These are phyloP conservation scores for Patellifolia procumbens DNA, from an alignment of 179 eudicot species.

Conservation along the genomic window DNA sequence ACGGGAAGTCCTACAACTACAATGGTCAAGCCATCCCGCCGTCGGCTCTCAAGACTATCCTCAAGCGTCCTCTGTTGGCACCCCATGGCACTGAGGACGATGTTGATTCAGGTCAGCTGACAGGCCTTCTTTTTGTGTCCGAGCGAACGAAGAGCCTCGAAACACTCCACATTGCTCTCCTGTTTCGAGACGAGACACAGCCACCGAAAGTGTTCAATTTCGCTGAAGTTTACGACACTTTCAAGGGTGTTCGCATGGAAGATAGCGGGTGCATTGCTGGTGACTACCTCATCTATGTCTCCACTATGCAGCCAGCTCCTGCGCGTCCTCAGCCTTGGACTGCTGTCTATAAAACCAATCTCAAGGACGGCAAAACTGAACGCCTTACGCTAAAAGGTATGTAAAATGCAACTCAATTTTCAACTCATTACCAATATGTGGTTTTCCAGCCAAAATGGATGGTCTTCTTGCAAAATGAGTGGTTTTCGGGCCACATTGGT, in stretches of 20 bases:
- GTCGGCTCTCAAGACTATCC: conserved; percentile 16
- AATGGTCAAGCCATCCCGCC: conserved; percentile 23
- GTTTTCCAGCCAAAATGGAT: too few relatives aligned
- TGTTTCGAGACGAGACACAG: neutral
- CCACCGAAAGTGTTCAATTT: neutral
- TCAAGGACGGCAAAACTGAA: neutral
- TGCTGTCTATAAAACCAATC: conserved; percentile 21
- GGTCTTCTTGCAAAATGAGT: too few relatives aligned
- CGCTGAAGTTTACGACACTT: conserved; percentile 14
- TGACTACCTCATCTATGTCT: conserved; percentile 20
- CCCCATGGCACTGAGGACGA: neutral
- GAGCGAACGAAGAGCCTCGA: conserved; percentile 17
- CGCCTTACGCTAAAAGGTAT: conserved; percentile 23
- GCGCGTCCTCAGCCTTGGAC: conserved; percentile 30
- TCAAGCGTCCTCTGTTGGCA: conserved; percentile 1
- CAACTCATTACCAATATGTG: too few relatives aligned
- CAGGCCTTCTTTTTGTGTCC: conserved; percentile 23
- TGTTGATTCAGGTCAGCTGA: conserved; percentile 4
- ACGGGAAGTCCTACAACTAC: conserved; percentile 26
- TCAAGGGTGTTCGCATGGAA: conserved; percentile 17
- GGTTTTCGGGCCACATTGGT: too few relatives aligned
- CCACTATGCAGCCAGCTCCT: conserved; percentile 2
- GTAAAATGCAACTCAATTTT: too few relatives aligned
- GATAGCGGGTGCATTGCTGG: conserved; percentile 23
- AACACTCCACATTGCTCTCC: conserved; percentile 17